Percentiles rank a stretch among this genome's conserved stretches.
phyloP scores from a whole-genome alignment of 2,329 filamentous ascomycete species.

The Hypoxylon sp. region DNA sequence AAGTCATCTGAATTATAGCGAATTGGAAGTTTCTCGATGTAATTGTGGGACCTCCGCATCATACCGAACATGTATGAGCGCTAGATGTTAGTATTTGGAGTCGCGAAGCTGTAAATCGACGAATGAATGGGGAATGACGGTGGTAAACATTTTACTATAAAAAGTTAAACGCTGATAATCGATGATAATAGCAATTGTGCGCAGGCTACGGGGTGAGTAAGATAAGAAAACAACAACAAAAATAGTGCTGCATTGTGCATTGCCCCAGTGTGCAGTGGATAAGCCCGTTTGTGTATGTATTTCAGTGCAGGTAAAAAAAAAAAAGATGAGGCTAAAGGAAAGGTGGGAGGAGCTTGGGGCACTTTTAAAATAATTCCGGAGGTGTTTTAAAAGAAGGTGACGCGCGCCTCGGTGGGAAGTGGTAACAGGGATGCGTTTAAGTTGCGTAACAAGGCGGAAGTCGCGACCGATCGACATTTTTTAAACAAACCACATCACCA shows the following conservation, averaged over 20 bases:
- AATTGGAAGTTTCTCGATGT: conserved; percentile 37
- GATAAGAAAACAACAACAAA: conserved; percentile 27
- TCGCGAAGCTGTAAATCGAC: conserved; percentile 14
- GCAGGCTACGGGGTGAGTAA: conserved; percentile 20
- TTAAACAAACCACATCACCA: conserved; percentile 47
- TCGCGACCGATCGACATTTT: conserved; percentile 46
- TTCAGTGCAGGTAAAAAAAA: conserved; percentile 10
- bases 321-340: conserved; percentile 25
- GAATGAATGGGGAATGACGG: conserved; percentile 3
- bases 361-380: conserved; percentile 33
- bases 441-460: conserved; percentile 43
- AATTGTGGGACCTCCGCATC: conserved; percentile 25
- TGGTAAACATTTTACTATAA: conserved; percentile 32
- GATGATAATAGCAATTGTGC: conserved; percentile 27
- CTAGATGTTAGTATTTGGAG: conserved; percentile 12
- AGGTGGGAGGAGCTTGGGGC: conserved; percentile 33
- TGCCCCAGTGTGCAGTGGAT: conserved; percentile 34
- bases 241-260: conserved; percentile 38
- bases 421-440: conserved; percentile 42
- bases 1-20: conserved; percentile 35
- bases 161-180: conserved; percentile 26
- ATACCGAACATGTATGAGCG: not conserved
- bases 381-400: conserved; percentile 39
- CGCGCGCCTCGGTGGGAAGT: conserved; percentile 39
- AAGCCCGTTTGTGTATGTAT: conserved; percentile 1